Base-by-base conservation (phyloP, 345 rosid species). In the Salix dunnii region DNA sequence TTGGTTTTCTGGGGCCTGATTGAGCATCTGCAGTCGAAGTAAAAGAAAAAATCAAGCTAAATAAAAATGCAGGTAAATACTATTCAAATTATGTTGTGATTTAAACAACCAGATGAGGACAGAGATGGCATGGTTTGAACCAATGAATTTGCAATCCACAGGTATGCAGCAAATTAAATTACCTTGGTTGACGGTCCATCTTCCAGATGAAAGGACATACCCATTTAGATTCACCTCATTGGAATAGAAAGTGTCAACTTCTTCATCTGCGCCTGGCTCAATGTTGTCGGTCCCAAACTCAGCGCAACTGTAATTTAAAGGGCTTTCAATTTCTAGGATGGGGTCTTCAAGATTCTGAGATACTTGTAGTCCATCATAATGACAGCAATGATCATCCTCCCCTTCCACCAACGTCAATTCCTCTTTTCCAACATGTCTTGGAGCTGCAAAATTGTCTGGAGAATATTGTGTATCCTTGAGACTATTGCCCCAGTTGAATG, bases 161-260 rank as follows among this genome's bases (percentile, higher is more conserved):
- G 16, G n/a, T 13, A n/a, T 55, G 43, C 66, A 77, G 69, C 55
- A 48, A 35, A 36, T 38, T 53, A 60, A 67, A 67, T 67, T 83
- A 94, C 97, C 96, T 92, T 79, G 87, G 82, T 84, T 79, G 71
- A 85, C 74, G n/a, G 76, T 74, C 93, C 91, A 89, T 78, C 92
- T 86, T 71, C 94, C 94, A 12, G 94, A 91, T 48, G 96, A 91
- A 81, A 90, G 89, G 76, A 86, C 85, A 74, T 77, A 87, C 1
- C 38, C 66, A 72, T 83, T 82, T 68, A 89, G 82, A 74, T 84
- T 87, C 73, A 27, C 73, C 10, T 53, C 88, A 12, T 62, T 68
- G 11, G 87, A 69, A 77, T 79, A 40, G 25, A 82, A 76, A 75
- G 74, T 66, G 71, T 81, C 90, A 8, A 85, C 79, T 78, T 88